Evolutionary conservation across 306 rosid species (phyloP).

Genomic region (Citrullus amarus): DNA sequence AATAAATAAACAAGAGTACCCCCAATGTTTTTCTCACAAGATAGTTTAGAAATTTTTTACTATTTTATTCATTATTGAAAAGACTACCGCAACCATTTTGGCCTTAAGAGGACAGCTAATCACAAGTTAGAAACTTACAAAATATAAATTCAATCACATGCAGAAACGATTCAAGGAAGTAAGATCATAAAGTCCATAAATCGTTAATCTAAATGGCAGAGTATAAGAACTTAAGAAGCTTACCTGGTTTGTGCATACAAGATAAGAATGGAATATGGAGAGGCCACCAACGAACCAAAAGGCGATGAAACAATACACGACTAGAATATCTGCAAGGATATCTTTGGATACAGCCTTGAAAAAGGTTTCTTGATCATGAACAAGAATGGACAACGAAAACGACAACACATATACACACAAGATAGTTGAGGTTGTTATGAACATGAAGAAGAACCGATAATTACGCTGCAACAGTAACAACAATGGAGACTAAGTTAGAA

Average conservation of each 20-base stretch:
- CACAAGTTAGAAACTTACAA: background rate
- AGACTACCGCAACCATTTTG: background rate
- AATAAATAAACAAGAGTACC: background rate
- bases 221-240: slow-evolving; percentile 10
- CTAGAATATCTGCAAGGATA: slow-evolving; percentile 48
- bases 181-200: background rate
- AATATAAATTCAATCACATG: background rate
- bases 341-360: slow-evolving; percentile 38
- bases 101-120: background rate
- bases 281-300: slow-evolving; percentile 99
- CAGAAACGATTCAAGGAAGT: background rate
- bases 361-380: slow-evolving; percentile 4
- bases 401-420: slow-evolving; percentile 66
- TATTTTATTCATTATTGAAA: background rate
- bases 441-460: slow-evolving; percentile 84
- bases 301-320: slow-evolving; percentile 62
- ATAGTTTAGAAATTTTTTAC: background rate
- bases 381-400: slow-evolving; percentile 48
- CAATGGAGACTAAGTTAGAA: slow-evolving; percentile 19
- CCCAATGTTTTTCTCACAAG: background rate
- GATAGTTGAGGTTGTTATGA: slow-evolving; percentile 73
- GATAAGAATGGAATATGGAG: slow-evolving; percentile 75
- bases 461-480: slow-evolving; percentile 60
- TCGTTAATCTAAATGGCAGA: background rate
- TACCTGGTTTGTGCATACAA: slow-evolving; percentile 84